A percentile compares a stretch with the other conserved stretches of the same genome.
These are phyloP conservation scores for Anastatica hierochuntica DNA, from an alignment of 345 rosid species.

Conservation along the genomic window DNA sequence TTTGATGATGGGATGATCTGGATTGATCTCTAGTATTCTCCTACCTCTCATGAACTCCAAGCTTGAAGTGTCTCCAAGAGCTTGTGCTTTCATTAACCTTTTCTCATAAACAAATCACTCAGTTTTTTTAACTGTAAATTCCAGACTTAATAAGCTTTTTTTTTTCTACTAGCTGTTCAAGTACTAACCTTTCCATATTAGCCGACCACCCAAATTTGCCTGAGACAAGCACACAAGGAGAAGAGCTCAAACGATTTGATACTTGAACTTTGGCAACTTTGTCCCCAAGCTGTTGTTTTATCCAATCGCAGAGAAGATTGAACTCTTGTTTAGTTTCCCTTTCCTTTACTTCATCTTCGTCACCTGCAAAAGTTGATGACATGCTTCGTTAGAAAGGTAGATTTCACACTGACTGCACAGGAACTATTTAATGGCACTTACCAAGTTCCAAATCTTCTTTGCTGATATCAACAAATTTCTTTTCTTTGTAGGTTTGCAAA, in stretches of 20 bases:
- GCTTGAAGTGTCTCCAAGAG: conserved; percentile 91
- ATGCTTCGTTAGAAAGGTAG: not conserved
- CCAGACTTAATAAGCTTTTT: not conserved
- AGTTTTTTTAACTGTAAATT: not conserved
- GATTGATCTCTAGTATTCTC: conserved; percentile 88
- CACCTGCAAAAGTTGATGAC: conserved; percentile 35
- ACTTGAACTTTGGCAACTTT: conserved; percentile 94
- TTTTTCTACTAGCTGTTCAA: not conserved
- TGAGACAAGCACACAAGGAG: conserved; percentile 97
- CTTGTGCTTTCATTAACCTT: conserved; percentile 99
- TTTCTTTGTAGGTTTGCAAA: conserved; percentile 90
- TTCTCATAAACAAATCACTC: conserved; percentile 2
- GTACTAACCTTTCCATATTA: conserved; percentile 88
- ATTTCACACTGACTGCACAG: not conserved
- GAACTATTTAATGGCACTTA: conserved; percentile 21
- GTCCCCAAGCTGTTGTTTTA: conserved; percentile 93
- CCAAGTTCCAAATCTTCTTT: conserved; percentile 97
- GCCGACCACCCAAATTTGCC: conserved; percentile 99
- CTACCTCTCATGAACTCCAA: conserved; percentile 98
- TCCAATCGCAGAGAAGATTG: conserved; percentile 85
- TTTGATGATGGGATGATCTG: conserved; percentile 83
- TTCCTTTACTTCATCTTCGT: conserved; percentile 89
- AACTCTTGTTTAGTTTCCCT: conserved; percentile 76
- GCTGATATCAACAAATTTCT: conserved; percentile 97
- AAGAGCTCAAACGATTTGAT: conserved; percentile 82